Evolutionary conservation across 495 filamentous ascomycete species (phyloP), one percentile per base, ranked within the genome.

Genomic region (Pseudevernia furfuracea): DNA sequence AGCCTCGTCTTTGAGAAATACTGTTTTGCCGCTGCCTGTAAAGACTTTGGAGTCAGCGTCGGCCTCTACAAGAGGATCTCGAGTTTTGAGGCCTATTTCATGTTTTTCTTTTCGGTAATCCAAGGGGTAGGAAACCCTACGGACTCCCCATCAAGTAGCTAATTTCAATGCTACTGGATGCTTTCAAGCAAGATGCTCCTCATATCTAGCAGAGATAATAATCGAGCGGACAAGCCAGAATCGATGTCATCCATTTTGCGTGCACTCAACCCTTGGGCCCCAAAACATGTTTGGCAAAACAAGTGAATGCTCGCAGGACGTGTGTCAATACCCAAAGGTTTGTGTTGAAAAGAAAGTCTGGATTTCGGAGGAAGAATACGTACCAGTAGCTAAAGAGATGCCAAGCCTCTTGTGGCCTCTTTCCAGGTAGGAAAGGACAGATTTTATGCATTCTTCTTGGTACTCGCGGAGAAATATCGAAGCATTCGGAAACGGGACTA

Each of bases 361-460:
- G 52, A 34, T 4, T 10, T 1, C 1, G 15, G 4, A 55, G 34
- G 14, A 4, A 17, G 19, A 8, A 12, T 10, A 34, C 52, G 7
- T 34, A 21, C 52, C 94, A 8, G 94, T 97, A 14, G 94, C 94
- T 55, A 99, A 71, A 0, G 94, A 97, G 8, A 99, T 80, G 0
- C 91, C 95, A 11, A 97, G 75, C 14, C 94, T 84, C 66, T 87
- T 89, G 69, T 93, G 84, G 5, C 94, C 95, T 34, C 85, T 72
- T 9, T 84, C 73, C 4, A 97, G 69, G 61, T 91, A 82, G 3
- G 79, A 73, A 19, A 97, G 75, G 14, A 99, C 89, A 1, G 92
- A 83, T 69, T 92, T 85, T 62, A 99, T 96, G 72, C 91, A 91
- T 78, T 92, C 90, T 77, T 93, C 88, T 69, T 93, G 89, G 69